phyloP scores from a whole-genome alignment of 192 early-diverging fungal species.

The Coemansia sp. region DNA sequence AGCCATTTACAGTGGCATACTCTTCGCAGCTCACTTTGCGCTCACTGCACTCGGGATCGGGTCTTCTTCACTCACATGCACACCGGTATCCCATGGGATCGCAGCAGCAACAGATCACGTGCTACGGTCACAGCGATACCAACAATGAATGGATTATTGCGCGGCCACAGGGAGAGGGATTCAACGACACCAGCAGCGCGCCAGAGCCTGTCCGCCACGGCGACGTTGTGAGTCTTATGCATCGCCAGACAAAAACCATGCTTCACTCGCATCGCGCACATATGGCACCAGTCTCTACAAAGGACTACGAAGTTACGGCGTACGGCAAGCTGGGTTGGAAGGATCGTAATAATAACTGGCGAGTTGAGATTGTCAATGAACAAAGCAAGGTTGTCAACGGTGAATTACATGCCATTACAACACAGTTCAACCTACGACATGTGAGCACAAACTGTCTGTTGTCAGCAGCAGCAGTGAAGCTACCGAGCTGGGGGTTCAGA shows the following conservation, averaged over 20 bases:
- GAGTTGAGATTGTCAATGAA: slow-evolving; percentile 53
- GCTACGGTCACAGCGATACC: slow-evolving; percentile 69
- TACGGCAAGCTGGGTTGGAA: slow-evolving; percentile 58
- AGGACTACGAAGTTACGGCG: slow-evolving; percentile 59
- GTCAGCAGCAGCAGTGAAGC: slow-evolving; percentile 61
- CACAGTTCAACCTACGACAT: slow-evolving; percentile 68
- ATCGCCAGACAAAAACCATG: slow-evolving; percentile 54
- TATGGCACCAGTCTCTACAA: slow-evolving; percentile 60
- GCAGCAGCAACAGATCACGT: slow-evolving; percentile 82
- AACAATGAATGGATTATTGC: slow-evolving; percentile 69
- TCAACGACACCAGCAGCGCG: slow-evolving; percentile 26
- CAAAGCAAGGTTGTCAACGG: slow-evolving; percentile 38
- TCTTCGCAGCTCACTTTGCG: slow-evolving; percentile 24
- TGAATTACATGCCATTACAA: slow-evolving; percentile 56
- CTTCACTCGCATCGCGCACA: slow-evolving; percentile 69
- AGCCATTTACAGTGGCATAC: slow-evolving; percentile 24
- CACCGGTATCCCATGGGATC: slow-evolving; percentile 61
- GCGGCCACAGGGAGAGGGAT: slow-evolving; percentile 27
- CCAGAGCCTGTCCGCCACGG: slow-evolving; percentile 59
- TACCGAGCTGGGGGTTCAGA: slow-evolving; percentile 85
- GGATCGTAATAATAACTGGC: slow-evolving; percentile 61
- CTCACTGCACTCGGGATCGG: slow-evolving; percentile 19
- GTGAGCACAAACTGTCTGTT: slow-evolving; percentile 72
- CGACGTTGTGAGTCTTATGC: slow-evolving; percentile 73
- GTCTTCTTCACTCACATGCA: slow-evolving; percentile 59